Base-by-base conservation (phyloP, 2,329 filamentous ascomycete species). In the Colletotrichum melonis region DNA sequence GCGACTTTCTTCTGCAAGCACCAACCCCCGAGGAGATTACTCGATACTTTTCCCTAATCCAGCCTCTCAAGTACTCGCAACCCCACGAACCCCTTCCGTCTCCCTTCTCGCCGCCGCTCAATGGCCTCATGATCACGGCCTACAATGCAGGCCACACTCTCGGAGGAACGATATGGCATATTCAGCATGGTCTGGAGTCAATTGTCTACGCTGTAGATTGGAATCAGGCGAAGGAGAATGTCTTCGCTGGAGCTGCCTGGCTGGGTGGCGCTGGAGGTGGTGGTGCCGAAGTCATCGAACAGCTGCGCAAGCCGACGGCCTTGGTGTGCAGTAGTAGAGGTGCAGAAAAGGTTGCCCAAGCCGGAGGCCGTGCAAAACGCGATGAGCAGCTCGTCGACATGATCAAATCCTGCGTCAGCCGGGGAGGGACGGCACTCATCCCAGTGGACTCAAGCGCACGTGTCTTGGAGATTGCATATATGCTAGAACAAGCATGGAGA, bases 141-240 rank as follows among this genome's bases (percentile, higher is more conserved):
- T 98, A 98, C 85, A 97, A 97, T 83, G 95, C 97, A 8, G 97
- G 97, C 75, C 96, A 98, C 81, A 98, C 96, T 0, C 89, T 98
- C 0, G 97, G 97, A 81, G 97, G 97, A 69, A 98, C 97, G 28
- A 98, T 99, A 86, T 99, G 97, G 97, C 96, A 98, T 79, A 95
- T 99, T 76, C 96, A 98, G 79, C 95, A 98, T 85, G 95, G 95
- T 0, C 89, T 98, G 80, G 97, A 99, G 82, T 98, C 95, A 1
- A 96, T 99, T 55, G 95, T 99, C 1, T 98, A 99, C 79, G 96
- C 97, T 0, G 94, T 98, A 22, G 96, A 98, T 80, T 99, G 97
- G 97, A 98, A 98, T 78, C 95, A 98, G 83, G 95, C 94, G n/a
- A 91, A 95, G 77, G 97, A 99, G 81, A 97, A 98, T 83, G 95